A percentile compares a stretch with the other conserved stretches of the same genome.
Evolutionary conservation across 129 eudicot species (phyloP).

Genomic region (Tanacetum coccineum): DNA sequence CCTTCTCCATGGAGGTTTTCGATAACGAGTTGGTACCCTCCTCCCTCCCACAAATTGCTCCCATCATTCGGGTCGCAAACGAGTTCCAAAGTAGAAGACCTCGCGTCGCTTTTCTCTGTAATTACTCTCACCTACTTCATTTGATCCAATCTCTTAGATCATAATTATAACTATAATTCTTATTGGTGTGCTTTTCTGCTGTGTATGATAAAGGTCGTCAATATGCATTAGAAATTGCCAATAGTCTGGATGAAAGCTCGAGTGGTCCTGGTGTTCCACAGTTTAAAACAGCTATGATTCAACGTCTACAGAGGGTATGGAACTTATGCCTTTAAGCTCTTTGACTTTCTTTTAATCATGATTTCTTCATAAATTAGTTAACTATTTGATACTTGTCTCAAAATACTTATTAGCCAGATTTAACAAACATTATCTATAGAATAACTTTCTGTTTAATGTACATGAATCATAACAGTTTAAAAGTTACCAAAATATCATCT

Average conservation of each 20-base stretch:
- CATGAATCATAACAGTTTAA: no score
- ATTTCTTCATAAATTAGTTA: neutral
- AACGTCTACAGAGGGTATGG: slow-evolving; percentile 81
- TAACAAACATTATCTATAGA: no score
- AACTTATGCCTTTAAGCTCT: neutral
- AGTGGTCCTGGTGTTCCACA: slow-evolving; percentile 94
- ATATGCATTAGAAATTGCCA: slow-evolving; percentile 96
- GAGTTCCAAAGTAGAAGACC: slow-evolving; percentile 79
- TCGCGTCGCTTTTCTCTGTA: slow-evolving; percentile 94
- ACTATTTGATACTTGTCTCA: neutral
- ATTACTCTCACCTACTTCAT: slow-evolving; percentile 11
- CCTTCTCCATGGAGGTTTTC: slow-evolving; percentile 85
- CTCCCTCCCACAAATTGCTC: slow-evolving; percentile 81
- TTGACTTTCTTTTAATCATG: neutral
- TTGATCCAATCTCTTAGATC: slow-evolving; percentile 6
- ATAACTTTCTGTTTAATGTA: no score
- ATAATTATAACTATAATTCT: neutral
- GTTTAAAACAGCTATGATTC: slow-evolving; percentile 80
- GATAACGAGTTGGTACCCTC: slow-evolving; percentile 95
- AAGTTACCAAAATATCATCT: no score
- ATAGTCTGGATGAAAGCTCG: slow-evolving; percentile 79
- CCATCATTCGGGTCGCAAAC: slow-evolving; percentile 86
- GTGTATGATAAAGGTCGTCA: slow-evolving; percentile 54
- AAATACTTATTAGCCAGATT: neutral
- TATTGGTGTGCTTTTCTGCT: neutral